Base-by-base conservation (phyloP, 495 filamentous ascomycete species). In the Bathelium albidoporum region DNA sequence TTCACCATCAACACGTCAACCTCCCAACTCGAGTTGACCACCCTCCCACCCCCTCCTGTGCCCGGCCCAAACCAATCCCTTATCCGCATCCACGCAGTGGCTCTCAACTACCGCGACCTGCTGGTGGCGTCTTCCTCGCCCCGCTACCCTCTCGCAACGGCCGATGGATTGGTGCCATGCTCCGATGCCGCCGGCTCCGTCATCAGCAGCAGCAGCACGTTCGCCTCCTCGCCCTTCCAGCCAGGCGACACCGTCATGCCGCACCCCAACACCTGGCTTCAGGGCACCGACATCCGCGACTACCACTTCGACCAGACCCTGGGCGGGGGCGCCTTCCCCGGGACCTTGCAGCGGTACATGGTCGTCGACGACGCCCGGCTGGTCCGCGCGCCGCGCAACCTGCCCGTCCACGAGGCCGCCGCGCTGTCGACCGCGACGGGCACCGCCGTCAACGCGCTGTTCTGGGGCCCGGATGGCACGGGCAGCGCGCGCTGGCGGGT, bases 381-480 rank as follows among this genome's bases (percentile, higher is more conserved):
- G 1, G 70, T 77, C 0, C 39, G 55, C 4, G 68, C 71, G 24
- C 73, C 75, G 4, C 62, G 66, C 2, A 70, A 74, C 45, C 53
- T 76, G 63, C 66, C 62, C 2, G 65, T 68, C 52, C 70, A 65
- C 20, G 75, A 79, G 62, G 72, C 68, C 0, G 64, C 69, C 12
- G 65, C 62, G 18, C 68, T 79, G 12, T 64, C 74, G 20, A 75
- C 75, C 39, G 74, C 78, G 1, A 72, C 68, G 12, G 64, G 73
- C 14, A 78, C 78, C 41, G 77, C 76, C 1, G 78, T 76, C 75
- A 79, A 75, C 62, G 76, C 72, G 0, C 63, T 76, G 31, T 60
- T 70, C 28, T 71, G 71, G 32, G 69, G 72, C 32, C 49, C 49
- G 22, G 49, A 55, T 16, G 49, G 49, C 12, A 55, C 49, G n/a